These are phyloP conservation scores for Skeletonema tropicum DNA, from an alignment of 108 stramenopile genomes.

Conservation along the genomic window DNA sequence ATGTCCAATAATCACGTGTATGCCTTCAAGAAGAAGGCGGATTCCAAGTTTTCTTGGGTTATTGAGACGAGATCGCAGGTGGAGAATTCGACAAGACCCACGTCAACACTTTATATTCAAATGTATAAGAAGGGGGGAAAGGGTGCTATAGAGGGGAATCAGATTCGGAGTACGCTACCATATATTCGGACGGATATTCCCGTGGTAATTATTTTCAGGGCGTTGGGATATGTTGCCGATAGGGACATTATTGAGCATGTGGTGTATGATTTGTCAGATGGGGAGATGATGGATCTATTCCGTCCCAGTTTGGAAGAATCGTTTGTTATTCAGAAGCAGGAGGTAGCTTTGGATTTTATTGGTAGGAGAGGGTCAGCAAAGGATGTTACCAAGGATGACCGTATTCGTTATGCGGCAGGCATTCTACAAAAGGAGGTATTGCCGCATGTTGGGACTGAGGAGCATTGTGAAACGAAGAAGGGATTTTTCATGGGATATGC, in stretches of 20 bases:
- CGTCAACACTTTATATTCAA: slow-evolving; percentile 93
- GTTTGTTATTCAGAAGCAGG: slow-evolving; percentile 92
- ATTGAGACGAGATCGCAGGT: slow-evolving; percentile 95
- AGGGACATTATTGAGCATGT: slow-evolving; percentile 97
- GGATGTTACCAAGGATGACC: slow-evolving; percentile 95
- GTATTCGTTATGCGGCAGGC: slow-evolving; percentile 94
- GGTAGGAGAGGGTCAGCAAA: slow-evolving; percentile 91
- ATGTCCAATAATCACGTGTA: slow-evolving; percentile 99
- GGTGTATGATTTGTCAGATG: slow-evolving; percentile 97
- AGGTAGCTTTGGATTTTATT: slow-evolving; percentile 96
- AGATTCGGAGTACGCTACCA: slow-evolving; percentile 94
- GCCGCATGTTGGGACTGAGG: slow-evolving; percentile 98
- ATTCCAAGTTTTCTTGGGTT: slow-evolving; percentile 95
- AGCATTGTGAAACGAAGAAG: slow-evolving; percentile 97
- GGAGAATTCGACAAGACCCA: slow-evolving; percentile 92
- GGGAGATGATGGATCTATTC: slow-evolving; percentile 97
- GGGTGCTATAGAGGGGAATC: slow-evolving; percentile 91
- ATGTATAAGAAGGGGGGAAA: slow-evolving; percentile 97
- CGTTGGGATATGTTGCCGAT: slow-evolving; percentile 95
- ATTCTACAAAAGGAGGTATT: slow-evolving; percentile 96
- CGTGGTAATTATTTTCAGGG: slow-evolving; percentile 98
- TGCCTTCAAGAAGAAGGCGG: slow-evolving; percentile 97
- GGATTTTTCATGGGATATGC: slow-evolving; percentile 99
- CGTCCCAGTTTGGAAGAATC: slow-evolving; percentile 96
- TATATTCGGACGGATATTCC: slow-evolving; percentile 98